phyloP scores from a whole-genome alignment of 441 rosid species.

The Aquilaria agallochum region DNA sequence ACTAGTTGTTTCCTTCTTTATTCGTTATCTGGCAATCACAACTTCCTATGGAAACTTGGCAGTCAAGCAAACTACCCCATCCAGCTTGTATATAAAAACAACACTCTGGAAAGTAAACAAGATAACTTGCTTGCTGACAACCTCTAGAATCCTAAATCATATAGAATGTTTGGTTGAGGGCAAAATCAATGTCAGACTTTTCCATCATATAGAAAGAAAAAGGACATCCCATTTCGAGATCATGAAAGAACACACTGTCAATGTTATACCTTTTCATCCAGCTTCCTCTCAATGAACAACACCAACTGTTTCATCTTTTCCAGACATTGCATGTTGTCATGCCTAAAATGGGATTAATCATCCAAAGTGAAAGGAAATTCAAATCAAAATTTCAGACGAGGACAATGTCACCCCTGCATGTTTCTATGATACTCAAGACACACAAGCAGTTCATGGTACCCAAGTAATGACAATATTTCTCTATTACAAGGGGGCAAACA shows the following conservation, averaged over 20 bases:
- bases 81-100: no score
- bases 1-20: no score
- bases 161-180: no score
- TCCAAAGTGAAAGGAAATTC: conserved; percentile 15
- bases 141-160: no score
- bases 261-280: conserved; percentile 76
- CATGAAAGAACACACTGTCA: conserved; percentile 2
- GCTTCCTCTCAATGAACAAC: conserved; percentile 70
- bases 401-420: neutral
- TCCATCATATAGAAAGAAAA: no score
- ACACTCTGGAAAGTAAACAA: no score
- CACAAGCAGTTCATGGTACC: neutral
- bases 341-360: conserved; percentile 61
- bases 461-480: neutral
- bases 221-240: neutral
- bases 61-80: no score
- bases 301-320: conserved; percentile 94
- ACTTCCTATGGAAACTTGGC: no score
- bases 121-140: no score
- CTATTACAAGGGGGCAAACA: neutral
- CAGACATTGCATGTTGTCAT: conserved; percentile 79
- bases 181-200: no score
- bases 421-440: conserved; percentile 5
- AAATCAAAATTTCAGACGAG: conserved; percentile 6
- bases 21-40: no score